Evolutionary conservation across 1,284 basidiomycete genomes (phyloP).

Genomic region (Heterobasidion annosum): DNA sequence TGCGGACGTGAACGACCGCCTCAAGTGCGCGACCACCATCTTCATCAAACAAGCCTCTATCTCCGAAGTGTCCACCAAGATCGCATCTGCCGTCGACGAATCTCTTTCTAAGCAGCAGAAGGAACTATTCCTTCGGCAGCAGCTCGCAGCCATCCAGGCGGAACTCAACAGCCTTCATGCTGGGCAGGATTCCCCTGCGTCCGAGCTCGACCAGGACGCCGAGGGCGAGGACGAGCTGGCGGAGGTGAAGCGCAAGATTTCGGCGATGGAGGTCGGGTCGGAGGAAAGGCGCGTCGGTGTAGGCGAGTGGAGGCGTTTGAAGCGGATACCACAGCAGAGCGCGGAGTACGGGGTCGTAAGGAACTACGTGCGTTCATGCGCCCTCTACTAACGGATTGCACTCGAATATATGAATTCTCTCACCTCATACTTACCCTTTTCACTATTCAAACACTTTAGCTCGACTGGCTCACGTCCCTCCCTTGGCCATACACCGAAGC

Average conservation of each 20-base stretch:
- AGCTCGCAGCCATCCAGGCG: constrained; percentile 82
- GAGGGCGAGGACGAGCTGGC: constrained; percentile 73
- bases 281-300: constrained; percentile 80
- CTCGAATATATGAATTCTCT: background rate
- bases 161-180: constrained; percentile 60
- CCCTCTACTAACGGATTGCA: background rate
- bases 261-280: constrained; percentile 66
- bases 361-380: constrained; percentile 48
- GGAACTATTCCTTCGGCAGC: constrained; percentile 78
- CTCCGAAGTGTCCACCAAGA: constrained; percentile 69
- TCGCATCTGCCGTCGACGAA: constrained; percentile 70
- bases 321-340: constrained; percentile 66
- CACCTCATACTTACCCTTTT: too few relatives aligned
- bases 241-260: constrained; percentile 72
- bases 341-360: constrained; percentile 75
- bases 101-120: constrained; percentile 76
- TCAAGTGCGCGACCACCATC: constrained; percentile 55
- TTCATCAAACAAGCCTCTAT: constrained; percentile 68
- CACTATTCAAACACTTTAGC: constrained; percentile 25
- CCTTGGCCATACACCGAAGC: constrained; percentile 40
- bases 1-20: constrained; percentile 45
- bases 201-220: constrained; percentile 66
- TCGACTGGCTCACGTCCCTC: constrained; percentile 80
- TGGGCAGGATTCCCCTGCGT: constrained; percentile 11
- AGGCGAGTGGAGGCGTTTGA: constrained; percentile 70